A percentile compares a stretch with the other conserved stretches of the same genome.
Evolutionary conservation across 169 alveolate genomes (phyloP).

Genomic region (Eimeria acervulina): DNA sequence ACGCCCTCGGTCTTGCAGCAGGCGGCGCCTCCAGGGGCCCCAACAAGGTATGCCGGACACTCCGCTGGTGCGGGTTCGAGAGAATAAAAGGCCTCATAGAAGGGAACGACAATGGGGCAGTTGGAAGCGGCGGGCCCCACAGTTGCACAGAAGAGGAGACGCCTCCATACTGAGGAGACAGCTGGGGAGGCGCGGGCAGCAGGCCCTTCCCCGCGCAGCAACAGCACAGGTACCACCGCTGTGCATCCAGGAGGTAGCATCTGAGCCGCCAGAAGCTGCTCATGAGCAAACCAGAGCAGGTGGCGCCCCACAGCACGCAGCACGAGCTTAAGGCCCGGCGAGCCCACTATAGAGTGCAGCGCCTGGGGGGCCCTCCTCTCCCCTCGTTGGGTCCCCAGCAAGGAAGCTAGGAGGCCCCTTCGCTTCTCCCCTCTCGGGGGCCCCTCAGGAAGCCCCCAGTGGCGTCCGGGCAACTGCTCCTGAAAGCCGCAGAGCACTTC

Average conservation of each 20-base stretch:
- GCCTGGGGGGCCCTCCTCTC: background rate
- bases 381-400: constrained; percentile 34
- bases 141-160: constrained; percentile 34
- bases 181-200: background rate
- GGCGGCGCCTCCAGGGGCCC: background rate
- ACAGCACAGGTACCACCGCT: constrained; percentile 73
- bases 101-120: constrained; percentile 37
- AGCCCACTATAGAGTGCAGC: background rate
- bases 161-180: background rate
- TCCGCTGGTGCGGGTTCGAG: constrained; percentile 66
- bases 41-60: background rate
- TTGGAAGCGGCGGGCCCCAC: background rate
- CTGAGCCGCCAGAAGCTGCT: constrained; percentile 69
- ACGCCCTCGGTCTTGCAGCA: constrained; percentile 13
- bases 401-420: background rate
- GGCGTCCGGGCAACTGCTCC: constrained; percentile 7
- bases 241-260: constrained; percentile 75
- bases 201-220: constrained; percentile 4
- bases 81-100: constrained; percentile 38
- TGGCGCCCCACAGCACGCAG: constrained; percentile 76
- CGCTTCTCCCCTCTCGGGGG: background rate
- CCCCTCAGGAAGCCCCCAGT: background rate
- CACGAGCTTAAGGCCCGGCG: background rate
- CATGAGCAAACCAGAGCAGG: constrained; percentile 56
- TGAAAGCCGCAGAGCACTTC: background rate